Evolutionary conservation across 1,139 yeast genomes (phyloP).

Genomic region (Geotrichum carabidarum): DNA sequence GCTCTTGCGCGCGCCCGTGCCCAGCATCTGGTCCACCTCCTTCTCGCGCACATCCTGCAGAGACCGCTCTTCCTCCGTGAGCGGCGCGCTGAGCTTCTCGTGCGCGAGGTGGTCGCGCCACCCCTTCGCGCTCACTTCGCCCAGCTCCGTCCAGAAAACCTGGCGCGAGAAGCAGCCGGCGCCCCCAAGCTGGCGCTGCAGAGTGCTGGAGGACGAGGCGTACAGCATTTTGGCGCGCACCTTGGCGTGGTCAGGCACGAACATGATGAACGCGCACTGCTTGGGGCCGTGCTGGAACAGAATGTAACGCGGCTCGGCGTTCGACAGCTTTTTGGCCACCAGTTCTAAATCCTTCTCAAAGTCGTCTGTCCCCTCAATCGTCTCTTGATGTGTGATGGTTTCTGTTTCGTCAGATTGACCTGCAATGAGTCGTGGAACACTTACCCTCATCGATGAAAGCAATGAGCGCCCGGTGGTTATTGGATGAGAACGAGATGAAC

Average conservation of each 20-base stretch:
- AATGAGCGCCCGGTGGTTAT: slow-evolving; percentile 28
- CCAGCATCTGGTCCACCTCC: slow-evolving; percentile 35
- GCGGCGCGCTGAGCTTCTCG: slow-evolving; percentile 41
- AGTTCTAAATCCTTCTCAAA: slow-evolving; percentile 39
- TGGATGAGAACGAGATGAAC: slow-evolving; percentile 5
- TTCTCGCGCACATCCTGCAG: slow-evolving; percentile 44
- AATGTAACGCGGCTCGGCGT: slow-evolving; percentile 57
- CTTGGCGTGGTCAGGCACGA: slow-evolving; percentile 80
- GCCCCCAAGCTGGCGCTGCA: slow-evolving; percentile 67
- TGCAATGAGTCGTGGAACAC: neutral
- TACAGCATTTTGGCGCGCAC: slow-evolving; percentile 87
- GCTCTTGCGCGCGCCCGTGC: slow-evolving; percentile 31
- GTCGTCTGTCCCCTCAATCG: slow-evolving; percentile 31
- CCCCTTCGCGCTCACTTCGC: slow-evolving; percentile 54
- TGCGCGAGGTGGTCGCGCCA: slow-evolving; percentile 43
- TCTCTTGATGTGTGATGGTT: slow-evolving; percentile 33
- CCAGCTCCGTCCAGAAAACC: slow-evolving; percentile 52
- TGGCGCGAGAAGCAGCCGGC: slow-evolving; percentile 54
- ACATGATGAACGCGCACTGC: slow-evolving; percentile 54
- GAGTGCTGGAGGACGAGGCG: slow-evolving; percentile 79
- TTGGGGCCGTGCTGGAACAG: slow-evolving; percentile 42
- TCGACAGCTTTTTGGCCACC: slow-evolving; percentile 40
- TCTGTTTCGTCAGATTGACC: slow-evolving; percentile 32
- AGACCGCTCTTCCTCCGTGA: slow-evolving; percentile 59
- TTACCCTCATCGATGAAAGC: slow-evolving; percentile 28